Evolutionary conservation across 2,329 filamentous ascomycete genomes (phyloP), one percentile per base, ranked within the genome.

Genomic region (Emmonsiellopsis sp.): DNA sequence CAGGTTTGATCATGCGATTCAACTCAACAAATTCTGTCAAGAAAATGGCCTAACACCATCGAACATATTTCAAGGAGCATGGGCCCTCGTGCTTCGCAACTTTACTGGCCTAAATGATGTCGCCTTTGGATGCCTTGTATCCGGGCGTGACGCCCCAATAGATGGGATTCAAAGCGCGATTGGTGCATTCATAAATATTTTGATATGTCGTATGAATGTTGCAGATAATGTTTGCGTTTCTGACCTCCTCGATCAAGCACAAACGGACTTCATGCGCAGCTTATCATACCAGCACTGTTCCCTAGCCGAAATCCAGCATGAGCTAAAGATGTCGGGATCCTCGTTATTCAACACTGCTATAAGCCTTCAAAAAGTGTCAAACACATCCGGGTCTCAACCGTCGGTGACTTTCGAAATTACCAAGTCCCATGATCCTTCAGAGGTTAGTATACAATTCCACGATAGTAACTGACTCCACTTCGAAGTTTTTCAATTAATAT

Each of bases 31-130:
- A 11, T 58, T 58, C 39, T 58, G 55, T 42, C 53, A 49, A 43
- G 53, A 44, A 34, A 46, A 57, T 14, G 53, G 52, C 7, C 33
- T 57, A 10, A 63, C 52, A 51, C 60, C 60, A n/a, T 57, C 62
- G 6, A 77, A 85, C 0, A 59, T 87, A 0, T 77, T 82, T 27
- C 88, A 94, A 65, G 74, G 67, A n/a, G 68, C 70, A 14, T 72
- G 69, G 69, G 68, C 63, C 3, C 47, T 73, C 33, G 57, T 72
- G 5, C 55, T 71, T 2, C 62, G 65, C 7, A 61, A 60, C 5
- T 70, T 68, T 49, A 66, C 66, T 11, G 65, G 62, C 1, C 66
- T 64, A 9, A 62, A 71, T 48, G 69, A 73, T 52, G 65, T 72
- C 5, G 54, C 69, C 7, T 74, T 71, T 61, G 71, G 68, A 14